Base-by-base conservation (phyloP, 106 monocot genomes). In the Dioscorea zingiberensis region DNA sequence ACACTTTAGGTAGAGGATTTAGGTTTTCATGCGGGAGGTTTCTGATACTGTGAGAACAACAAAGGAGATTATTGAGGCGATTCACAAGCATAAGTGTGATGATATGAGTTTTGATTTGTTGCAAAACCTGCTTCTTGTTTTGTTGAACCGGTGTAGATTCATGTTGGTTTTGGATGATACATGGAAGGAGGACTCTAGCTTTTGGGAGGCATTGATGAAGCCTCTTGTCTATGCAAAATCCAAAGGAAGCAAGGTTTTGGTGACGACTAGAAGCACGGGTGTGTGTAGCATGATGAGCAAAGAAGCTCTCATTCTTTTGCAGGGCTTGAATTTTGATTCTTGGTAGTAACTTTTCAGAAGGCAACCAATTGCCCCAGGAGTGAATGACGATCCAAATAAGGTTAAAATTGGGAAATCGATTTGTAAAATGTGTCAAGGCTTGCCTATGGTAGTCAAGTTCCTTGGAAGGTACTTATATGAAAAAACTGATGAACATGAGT, bases 291-390 rank as follows among this genome's bases (percentile, higher is more conserved):
- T 24, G 16, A 66, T 78, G 58, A 32, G 55, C 4, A 24, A 6
- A 22, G 49, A 10, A 23, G 57, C 26, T 18, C 27, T 7, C 18
- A 63, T 67, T n/a, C 26, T 54, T 3, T 59, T 85, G 54, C 21
- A 29, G 44, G 54, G 63, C 59, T 59, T 81, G 13, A 21, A 48
- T 13, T 19, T 27, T 6, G 32, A 65, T 18, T 58, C 63, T 46
- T 71, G 71, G 59, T 85, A 74, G 85, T 55, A 29, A 1, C 27
- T 85, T 18, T 81, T 85, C 38, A 22, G 54, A 5, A 32, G 68
- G 9, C 60, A 56, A 16, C 81, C 85, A 25, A 81, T 85, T 58
- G 62, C 22, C 7, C 21, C 24, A 25, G 32, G 16, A 7, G 27
- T 53, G 53, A 4, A 4, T 11, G 38, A 49, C 15, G 26, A 55